These are phyloP conservation scores for Leccinellum luteum DNA, from an alignment of 768 basidiomycete species.

Conservation along the genomic window DNA sequence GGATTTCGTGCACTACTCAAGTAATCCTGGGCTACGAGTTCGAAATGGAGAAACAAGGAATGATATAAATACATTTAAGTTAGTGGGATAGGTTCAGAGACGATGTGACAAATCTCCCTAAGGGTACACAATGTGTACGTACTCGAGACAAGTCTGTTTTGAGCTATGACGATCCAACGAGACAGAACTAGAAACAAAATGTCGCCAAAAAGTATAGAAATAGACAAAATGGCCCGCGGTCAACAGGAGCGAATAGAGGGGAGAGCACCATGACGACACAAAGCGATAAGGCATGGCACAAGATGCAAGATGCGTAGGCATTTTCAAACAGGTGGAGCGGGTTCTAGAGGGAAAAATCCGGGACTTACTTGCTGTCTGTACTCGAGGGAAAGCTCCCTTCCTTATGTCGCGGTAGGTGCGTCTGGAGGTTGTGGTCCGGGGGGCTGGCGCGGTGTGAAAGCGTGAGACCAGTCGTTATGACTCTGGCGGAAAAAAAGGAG, in stretches of 20 bases:
- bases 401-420: constrained; percentile 6
- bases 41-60: not conserved
- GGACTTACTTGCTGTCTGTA: not conserved
- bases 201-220: not conserved
- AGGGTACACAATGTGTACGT: not conserved
- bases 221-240: not conserved
- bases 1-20: not conserved
- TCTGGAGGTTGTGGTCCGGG: constrained; percentile 2
- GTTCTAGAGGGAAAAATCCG: not conserved
- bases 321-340: too few species aligned
- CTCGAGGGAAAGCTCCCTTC: not conserved
- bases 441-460: not conserved
- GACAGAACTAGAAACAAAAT: not conserved
- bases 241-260: not conserved
- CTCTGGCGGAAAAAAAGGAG: not conserved
- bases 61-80: not conserved
- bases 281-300: not conserved
- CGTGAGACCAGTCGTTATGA: not conserved
- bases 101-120: not conserved
- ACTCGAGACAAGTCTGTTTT: not conserved
- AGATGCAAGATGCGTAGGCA: too few species aligned
- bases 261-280: not conserved
- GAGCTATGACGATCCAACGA: not conserved
- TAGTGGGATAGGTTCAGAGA: not conserved
- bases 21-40: not conserved